Percentiles rank a stretch among this genome's conserved stretches.
These are phyloP conservation scores for Bolboschoenoplectus hybrid DNA, from an alignment of 202 grass and related monocot species.

Conservation along the genomic window DNA sequence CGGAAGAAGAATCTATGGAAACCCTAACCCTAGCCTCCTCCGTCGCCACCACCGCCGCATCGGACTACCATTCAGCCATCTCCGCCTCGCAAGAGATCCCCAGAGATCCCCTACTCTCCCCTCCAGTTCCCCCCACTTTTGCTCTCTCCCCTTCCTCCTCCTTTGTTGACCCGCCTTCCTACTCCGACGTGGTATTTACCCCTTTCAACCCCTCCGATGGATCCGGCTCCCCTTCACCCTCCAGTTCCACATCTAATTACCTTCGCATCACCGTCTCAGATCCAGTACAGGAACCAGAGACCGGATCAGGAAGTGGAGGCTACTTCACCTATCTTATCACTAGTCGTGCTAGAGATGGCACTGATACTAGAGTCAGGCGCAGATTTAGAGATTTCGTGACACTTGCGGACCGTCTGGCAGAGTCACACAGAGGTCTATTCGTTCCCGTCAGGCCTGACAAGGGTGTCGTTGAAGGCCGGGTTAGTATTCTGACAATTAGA, in stretches of 20 bases:
- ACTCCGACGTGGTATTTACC: slow-evolving; percentile 70
- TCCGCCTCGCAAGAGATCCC: slow-evolving; percentile 32
- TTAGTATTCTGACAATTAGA: slow-evolving; percentile 19
- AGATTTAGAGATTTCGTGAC: slow-evolving; percentile 97
- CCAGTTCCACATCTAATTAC: slow-evolving; percentile 61
- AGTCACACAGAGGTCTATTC: slow-evolving; percentile 79
- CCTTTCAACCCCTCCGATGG: slow-evolving; percentile 50
- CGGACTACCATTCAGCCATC: slow-evolving; percentile 45
- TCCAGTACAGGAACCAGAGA: slow-evolving; percentile 68
- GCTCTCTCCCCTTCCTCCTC: slow-evolving; percentile 63
- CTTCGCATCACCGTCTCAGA: slow-evolving; percentile 72
- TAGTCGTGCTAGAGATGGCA: slow-evolving; percentile 45
- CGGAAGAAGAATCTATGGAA: slow-evolving; percentile 61
- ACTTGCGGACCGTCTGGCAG: slow-evolving; percentile 80
- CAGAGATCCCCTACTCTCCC: slow-evolving; percentile 44
- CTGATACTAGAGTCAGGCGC: slow-evolving; percentile 59
- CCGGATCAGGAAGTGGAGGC: slow-evolving; percentile 61
- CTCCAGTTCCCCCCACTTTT: slow-evolving; percentile 43
- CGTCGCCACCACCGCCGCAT: slow-evolving; percentile 50
- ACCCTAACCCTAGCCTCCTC: slow-evolving; percentile 60
- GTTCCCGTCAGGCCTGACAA: slow-evolving; percentile 90
- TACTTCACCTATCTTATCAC: slow-evolving; percentile 85
- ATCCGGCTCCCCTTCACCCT: slow-evolving; percentile 37
- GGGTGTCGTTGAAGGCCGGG: slow-evolving; percentile 87
- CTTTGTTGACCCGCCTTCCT: slow-evolving; percentile 91